Base-by-base conservation (phyloP, 371 early-diverging fungal genomes). In the Apophysomyces sp. region DNA sequence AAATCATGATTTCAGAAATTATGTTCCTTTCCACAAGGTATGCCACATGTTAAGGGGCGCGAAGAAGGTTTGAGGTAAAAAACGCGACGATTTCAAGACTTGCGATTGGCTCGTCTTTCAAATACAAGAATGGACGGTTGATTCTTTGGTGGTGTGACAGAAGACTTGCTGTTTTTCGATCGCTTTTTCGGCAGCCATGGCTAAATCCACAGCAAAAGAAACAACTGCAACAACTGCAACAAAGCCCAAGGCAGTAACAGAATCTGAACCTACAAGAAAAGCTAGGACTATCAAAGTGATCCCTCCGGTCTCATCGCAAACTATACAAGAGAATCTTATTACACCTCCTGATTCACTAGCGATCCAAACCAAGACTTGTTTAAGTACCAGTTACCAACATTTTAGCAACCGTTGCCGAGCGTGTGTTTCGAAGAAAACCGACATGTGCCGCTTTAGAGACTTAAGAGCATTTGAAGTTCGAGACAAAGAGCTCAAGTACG, bases 401-500 rank as follows among this genome's bases (percentile, higher is more conserved):
- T 44, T 44, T 21, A n/a, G 4, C 21, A 21, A 61, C 39, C 49
- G 34, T 34, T 61, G 62, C 16, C 18, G 39, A 55, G 41, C 62
- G 7, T 61, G 62, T 32, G 30, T 61, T 3, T 21, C 31, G 28
- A 61, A 61, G 32, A 66, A 60, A 26, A 28, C 16, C 21, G 66
- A 66, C 16, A 30, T 49, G 29, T 67, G 67, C 28, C 67, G 67
- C 4, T 67, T 67, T 26, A 26, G 29, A 16, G 36, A 53, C 0
- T n/a, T 68, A 9, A 63, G 68, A 31, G 58, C 55, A 18, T 52
- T 57, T 13, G 13, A 57, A 18, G 9, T 27, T 21, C 12, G 13
- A 6, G 40, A 28, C 18, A 40, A 32, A 51, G 26, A 57, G 39
- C 31, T 56, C 18, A 16, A 28, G 15, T 21, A 39, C n/a, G 60